These are phyloP conservation scores for Russula sp. DNA, from an alignment of 768 basidiomycete species.

Conservation along the genomic window DNA sequence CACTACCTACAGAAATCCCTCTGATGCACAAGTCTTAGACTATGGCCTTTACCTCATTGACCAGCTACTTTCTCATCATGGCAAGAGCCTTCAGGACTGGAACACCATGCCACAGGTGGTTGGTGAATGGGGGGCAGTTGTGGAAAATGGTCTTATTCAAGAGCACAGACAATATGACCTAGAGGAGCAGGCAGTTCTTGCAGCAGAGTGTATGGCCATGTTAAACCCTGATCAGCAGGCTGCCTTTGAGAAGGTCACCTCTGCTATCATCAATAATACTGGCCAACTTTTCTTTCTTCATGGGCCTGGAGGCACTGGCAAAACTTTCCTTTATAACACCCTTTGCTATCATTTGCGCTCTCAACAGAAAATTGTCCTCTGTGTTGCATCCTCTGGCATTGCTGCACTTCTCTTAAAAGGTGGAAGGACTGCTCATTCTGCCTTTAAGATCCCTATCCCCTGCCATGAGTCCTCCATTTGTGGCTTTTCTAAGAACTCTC, in stretches of 20 bases:
- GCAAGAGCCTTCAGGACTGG: conserved; percentile 23
- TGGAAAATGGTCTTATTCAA: conserved; percentile 27
- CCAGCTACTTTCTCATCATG: conserved; percentile 23
- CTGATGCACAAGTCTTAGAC: conserved; percentile 31
- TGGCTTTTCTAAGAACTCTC: neutral
- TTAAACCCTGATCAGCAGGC: conserved; percentile 21
- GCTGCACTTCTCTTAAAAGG: too few species aligned
- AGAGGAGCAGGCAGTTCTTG: neutral
- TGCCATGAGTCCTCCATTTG: conserved; percentile 12
- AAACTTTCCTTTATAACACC: conserved; percentile 39
- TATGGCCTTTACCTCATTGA: conserved; percentile 39
- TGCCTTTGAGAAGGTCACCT: conserved; percentile 22
- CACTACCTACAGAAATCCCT: conserved; percentile 22
- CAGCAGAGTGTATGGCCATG: neutral
- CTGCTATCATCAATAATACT: conserved; percentile 11
- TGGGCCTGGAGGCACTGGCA: conserved; percentile 40
- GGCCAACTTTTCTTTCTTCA: conserved; percentile 35
- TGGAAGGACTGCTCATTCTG: too few species aligned
- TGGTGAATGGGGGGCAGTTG: conserved; percentile 24
- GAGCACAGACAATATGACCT: conserved; percentile 31
- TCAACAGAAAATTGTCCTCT: conserved; percentile 28
- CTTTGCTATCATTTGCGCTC: neutral
- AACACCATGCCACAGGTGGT: conserved; percentile 30
- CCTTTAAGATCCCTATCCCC: conserved; percentile 20
- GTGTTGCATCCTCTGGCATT: conserved; percentile 36